Conservation (phyloP, 1,139 yeast genomes). For the Suhomyces panamericanus region DNA sequence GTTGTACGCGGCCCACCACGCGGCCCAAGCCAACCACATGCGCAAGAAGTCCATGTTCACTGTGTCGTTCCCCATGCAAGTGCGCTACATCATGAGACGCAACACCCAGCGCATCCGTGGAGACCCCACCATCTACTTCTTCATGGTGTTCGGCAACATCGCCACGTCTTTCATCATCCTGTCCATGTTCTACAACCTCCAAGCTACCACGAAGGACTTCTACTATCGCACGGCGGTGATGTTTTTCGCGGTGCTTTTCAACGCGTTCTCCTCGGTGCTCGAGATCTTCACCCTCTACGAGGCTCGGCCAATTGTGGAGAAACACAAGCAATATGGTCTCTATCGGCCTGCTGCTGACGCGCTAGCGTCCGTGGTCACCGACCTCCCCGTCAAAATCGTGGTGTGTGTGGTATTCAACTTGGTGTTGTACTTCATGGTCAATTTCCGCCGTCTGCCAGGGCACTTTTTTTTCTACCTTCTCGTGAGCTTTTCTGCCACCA, state of each 20-base stretch:
- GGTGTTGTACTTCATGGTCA: slow-evolving; percentile 63
- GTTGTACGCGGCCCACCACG: slow-evolving; percentile 52
- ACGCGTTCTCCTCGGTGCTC: slow-evolving; percentile 71
- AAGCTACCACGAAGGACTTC: slow-evolving; percentile 46
- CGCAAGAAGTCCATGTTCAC: slow-evolving; percentile 63
- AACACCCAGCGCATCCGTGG: slow-evolving; percentile 64
- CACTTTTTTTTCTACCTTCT: slow-evolving; percentile 66
- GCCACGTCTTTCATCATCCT: slow-evolving; percentile 70
- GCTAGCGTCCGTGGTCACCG: slow-evolving; percentile 64
- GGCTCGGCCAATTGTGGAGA: slow-evolving; percentile 75
- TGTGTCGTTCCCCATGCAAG: slow-evolving; percentile 65
- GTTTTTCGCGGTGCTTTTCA: slow-evolving; percentile 76
- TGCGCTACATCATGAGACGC: slow-evolving; percentile 57
- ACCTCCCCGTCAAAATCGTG: slow-evolving; percentile 60
- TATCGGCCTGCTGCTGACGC: slow-evolving; percentile 82
- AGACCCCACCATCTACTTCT: slow-evolving; percentile 62
- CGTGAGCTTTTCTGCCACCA: slow-evolving; percentile 52
- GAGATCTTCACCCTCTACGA: slow-evolving; percentile 69
- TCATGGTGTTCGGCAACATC: slow-evolving; percentile 62
- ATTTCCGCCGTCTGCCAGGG: slow-evolving; percentile 66
- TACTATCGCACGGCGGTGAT: slow-evolving; percentile 69
- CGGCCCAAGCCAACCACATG: slow-evolving; percentile 56
- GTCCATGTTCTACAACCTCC: slow-evolving; percentile 70
- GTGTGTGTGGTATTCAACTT: slow-evolving; percentile 61
- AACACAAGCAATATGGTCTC: slow-evolving; percentile 72